Evolutionary conservation across 2,329 filamentous ascomycete species (phyloP), one percentile per base, ranked within the genome.

Genomic region (Colletotrichum chrysophilum): DNA sequence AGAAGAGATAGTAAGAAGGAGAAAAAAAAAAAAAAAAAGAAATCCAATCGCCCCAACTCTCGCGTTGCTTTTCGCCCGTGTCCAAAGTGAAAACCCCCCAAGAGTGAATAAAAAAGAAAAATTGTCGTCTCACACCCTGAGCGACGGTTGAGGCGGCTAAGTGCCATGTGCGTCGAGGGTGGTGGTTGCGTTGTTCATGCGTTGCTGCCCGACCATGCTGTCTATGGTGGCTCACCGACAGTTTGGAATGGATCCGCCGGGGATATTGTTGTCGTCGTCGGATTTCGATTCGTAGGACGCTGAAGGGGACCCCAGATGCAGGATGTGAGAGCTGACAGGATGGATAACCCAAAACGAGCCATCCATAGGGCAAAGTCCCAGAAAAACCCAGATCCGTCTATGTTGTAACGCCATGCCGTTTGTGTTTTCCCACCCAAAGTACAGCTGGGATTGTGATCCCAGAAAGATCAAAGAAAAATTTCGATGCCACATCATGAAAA

Each of bases 401-500:
- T 76, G 52, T 69, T 69, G 71, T 73, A 76, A 77, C 72, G 75
- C 72, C 75, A 34, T 76, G 71, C 74, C 66, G n/a, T 66, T 66
- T 65, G 34, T 69, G 16, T 56, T 62, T 43, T 52, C 21, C 71
- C 61, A 48, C 28, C 26, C 32, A 69, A 58, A 66, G 32, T 55
- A 60, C 60, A 71, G 60, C 34, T 71, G 55, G 68, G 72, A 71
- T 32, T 67, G 9, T 32, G 30, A 66, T 67, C 73, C 70, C 70
- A 68, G 66, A 74, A 77, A 77, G 48, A 71, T 71, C 56, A 74
- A 75, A 73, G 38, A 43, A 43, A 65, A 74, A 70, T 60, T 71
- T 71, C 61, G 72, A 77, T 77, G 75, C 76, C 74, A 73, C 75
- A 73, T 74, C 75, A 52, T 77, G 73, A 77, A 77, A 71, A 71